Evolutionary conservation across 1,284 basidiomycete species (phyloP), one percentile per base, ranked within the genome.

Genomic region (Fistulinella cinereoalba): DNA sequence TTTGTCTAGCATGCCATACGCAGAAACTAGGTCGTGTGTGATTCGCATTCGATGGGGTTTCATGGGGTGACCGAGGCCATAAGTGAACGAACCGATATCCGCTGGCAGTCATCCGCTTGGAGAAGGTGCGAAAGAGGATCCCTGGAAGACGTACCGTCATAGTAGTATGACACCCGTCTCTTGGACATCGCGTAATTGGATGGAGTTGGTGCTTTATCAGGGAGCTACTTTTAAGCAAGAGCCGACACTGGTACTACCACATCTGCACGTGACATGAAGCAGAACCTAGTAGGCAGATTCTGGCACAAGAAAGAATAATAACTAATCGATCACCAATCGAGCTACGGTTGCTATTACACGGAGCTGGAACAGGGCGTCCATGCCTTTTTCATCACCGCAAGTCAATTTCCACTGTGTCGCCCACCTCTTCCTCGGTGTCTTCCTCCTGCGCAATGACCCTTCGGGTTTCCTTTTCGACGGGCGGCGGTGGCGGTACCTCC

Each of bases 1-100:
- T 68, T 88, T 83, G 52, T 83, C 81, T 31, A 95, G 74, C 80
- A 99, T 88, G 12, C 85, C 88, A 58, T 98, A 98, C 43, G 91
- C 90, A 24, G 85, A 80, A 40, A 98, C 83, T 46, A 99, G 75
- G 58, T 96, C 92, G 67, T 98, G 93, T 0, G 95, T 91, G 69
- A 97, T 88, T 37, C 86, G 79, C 73, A 97, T 94, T 38, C 94
- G 78, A 64, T 95, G 92, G 1, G 95, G 95, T 68, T 97, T 97
- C 92, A 97, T 97, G 29, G 88, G 88, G 59, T 96, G 92, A 3
- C 87, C 87, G 31, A 88, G 74, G 38, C 92, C 92, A 65, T 95
- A 97, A 12, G 88, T 90, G 60, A 83, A 92, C 25, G 85, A 77
- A 15, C 91, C 91, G 22, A 89, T 81, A 56, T 93, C 90, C 45